Evolutionary conservation across 2,329 filamentous ascomycete species (phyloP).

Genomic region (Metarhizium humberi): DNA sequence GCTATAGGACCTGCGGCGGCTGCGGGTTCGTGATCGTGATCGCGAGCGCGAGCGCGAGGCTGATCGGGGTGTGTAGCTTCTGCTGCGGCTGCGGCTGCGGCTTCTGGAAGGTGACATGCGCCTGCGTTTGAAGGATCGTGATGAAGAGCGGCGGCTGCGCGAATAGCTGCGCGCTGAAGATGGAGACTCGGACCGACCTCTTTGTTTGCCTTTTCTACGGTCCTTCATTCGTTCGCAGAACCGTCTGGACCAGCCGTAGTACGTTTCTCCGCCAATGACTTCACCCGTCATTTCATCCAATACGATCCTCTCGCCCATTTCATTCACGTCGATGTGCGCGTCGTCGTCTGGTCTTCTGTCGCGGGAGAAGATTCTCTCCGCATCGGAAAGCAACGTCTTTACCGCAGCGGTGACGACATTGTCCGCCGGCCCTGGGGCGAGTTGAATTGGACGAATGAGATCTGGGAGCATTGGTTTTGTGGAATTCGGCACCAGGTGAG

Average conservation of each 20-base stretch:
- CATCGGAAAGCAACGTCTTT: slow-evolving; percentile 60
- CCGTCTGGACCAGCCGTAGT: slow-evolving; percentile 77
- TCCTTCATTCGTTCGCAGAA: slow-evolving; percentile 78
- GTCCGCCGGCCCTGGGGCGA: slow-evolving; percentile 59
- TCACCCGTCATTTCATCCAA: slow-evolving; percentile 59
- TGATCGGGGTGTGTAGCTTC: slow-evolving; percentile 19
- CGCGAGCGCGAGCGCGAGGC: slow-evolving; percentile 2
- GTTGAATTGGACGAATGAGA: slow-evolving; percentile 61
- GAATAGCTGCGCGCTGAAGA: slow-evolving; percentile 17
- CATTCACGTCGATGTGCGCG: slow-evolving; percentile 56
- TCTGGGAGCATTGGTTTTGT: slow-evolving; percentile 63
- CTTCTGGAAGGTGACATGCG: slow-evolving; percentile 17
- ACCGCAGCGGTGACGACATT: slow-evolving; percentile 57
- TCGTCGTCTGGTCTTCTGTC: slow-evolving; percentile 38
- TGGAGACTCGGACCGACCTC: slow-evolving; percentile 25
- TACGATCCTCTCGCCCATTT: slow-evolving; percentile 61
- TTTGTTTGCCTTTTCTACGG: slow-evolving; percentile 23
- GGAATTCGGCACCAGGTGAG: slow-evolving; percentile 68
- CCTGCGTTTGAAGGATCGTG: slow-evolving; percentile 21
- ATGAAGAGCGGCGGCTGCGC: slow-evolving; percentile 19
- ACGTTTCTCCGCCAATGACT: slow-evolving; percentile 58
- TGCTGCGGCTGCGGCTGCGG: slow-evolving; percentile 18
- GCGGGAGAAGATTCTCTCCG: slow-evolving; percentile 57
- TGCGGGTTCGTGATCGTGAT: slow-evolving; percentile 18
- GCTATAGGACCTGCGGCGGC: slow-evolving; percentile 6